A percentile compares a stretch with the other conserved stretches of the same genome.
phyloP scores from a whole-genome alignment of 2,329 filamentous ascomycete genomes.

The Trichoderma sp. region DNA sequence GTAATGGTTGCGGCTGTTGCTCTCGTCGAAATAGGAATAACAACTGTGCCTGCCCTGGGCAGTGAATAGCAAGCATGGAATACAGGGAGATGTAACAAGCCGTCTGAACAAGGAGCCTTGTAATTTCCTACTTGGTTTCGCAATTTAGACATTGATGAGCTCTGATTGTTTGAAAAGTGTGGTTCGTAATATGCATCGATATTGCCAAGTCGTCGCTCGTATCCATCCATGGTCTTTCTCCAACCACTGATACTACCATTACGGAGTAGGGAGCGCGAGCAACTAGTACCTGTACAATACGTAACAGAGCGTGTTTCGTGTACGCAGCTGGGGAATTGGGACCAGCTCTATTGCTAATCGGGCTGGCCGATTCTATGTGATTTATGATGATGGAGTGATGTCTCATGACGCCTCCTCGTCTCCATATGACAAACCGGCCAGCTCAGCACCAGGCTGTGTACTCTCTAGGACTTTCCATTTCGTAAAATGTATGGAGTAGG shows the following conservation, averaged over 20 bases:
- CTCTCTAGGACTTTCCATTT: not conserved
- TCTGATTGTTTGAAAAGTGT: not conserved
- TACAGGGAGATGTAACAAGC: not conserved
- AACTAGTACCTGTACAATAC: not conserved
- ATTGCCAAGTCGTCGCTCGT: not conserved
- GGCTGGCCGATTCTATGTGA: not conserved
- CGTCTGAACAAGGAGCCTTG: not conserved
- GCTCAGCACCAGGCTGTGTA: not conserved
- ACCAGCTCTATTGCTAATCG: not conserved
- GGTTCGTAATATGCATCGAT: not conserved
- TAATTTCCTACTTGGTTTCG: not conserved
- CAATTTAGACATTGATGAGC: not conserved
- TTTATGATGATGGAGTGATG: not conserved
- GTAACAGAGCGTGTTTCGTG: not conserved
- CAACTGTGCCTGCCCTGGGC: not conserved
- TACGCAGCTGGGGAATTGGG: not conserved
- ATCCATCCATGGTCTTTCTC: not conserved
- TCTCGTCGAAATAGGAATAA: not conserved
- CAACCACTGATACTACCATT: not conserved
- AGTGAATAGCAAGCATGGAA: not conserved
- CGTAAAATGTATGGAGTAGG: not conserved
- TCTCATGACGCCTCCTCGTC: not conserved
- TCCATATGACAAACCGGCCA: not conserved
- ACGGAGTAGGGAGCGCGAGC: not conserved
- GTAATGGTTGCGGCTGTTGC: not conserved